phyloP scores from a whole-genome alignment of 2,329 filamentous ascomycete species.

The Lasiodiplodia theobromae region DNA sequence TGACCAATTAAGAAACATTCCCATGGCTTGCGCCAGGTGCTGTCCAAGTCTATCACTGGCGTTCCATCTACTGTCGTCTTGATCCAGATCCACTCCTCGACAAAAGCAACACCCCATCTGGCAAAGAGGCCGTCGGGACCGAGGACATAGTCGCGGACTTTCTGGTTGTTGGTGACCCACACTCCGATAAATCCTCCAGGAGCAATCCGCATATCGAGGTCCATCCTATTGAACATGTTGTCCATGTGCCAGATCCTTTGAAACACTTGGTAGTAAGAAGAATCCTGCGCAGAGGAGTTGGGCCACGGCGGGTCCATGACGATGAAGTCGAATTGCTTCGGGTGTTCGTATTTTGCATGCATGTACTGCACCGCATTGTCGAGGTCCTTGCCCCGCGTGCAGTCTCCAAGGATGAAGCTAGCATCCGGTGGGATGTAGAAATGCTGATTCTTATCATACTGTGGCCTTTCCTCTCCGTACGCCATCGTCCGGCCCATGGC shows the following conservation, averaged over 20 bases:
- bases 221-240: slow-evolving; percentile 49
- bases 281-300: slow-evolving; percentile 74
- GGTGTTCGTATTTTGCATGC: slow-evolving; percentile 51
- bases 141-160: slow-evolving; percentile 62
- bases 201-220: slow-evolving; percentile 53
- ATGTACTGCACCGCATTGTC: slow-evolving; percentile 46
- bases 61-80: slow-evolving; percentile 73
- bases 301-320: slow-evolving; percentile 83
- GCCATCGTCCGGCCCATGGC: neutral
- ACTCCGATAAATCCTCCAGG: slow-evolving; percentile 65
- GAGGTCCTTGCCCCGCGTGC: slow-evolving; percentile 37
- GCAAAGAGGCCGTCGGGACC: slow-evolving; percentile 67
- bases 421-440: slow-evolving; percentile 59
- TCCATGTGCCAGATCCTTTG: slow-evolving; percentile 60
- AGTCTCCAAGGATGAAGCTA: slow-evolving; percentile 54
- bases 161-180: slow-evolving; percentile 79
- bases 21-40: slow-evolving; percentile 76
- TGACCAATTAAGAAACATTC: slow-evolving; percentile 67
- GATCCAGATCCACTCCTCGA: slow-evolving; percentile 80
- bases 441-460: neutral
- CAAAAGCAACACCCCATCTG: slow-evolving; percentile 69
- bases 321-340: slow-evolving; percentile 68
- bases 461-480: neutral
- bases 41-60: slow-evolving; percentile 67
- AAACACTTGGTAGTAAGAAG: slow-evolving; percentile 57